A percentile compares a stretch with the other conserved stretches of the same genome.
Evolutionary conservation across 2,329 filamentous ascomycete genomes (phyloP).

Genomic region (Teratosphaeria zuluensis): DNA sequence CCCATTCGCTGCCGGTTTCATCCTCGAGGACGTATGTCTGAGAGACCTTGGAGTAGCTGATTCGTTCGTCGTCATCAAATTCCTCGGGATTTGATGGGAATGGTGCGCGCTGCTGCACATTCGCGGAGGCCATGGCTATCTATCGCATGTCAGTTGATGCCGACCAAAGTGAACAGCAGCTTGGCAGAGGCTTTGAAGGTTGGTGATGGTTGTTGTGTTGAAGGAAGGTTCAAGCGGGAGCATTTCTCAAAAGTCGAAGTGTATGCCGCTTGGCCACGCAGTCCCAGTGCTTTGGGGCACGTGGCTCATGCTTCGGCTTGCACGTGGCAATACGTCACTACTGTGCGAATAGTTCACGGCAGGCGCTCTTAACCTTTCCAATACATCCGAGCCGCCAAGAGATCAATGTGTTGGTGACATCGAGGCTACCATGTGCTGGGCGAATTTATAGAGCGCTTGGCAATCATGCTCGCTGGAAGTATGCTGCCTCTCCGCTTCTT

Average conservation of each 20-base stretch:
- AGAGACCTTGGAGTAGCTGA: conserved; percentile 78
- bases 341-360: background rate
- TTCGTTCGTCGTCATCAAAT: conserved; percentile 69
- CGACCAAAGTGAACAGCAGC: background rate
- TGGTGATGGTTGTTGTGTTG: background rate
- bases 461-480: background rate
- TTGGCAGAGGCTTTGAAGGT: background rate
- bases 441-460: background rate
- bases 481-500: background rate
- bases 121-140: background rate
- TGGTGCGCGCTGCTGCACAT: conserved; percentile 12
- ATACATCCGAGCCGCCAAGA: background rate
- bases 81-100: conserved; percentile 51
- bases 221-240: background rate
- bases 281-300: background rate
- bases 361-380: background rate
- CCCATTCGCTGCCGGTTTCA: conserved; percentile 74
- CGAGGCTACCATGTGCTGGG: background rate
- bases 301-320: background rate
- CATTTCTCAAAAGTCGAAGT: background rate
- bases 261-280: too few relatives aligned
- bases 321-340: background rate
- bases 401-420: background rate
- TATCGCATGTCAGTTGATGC: background rate
- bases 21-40: conserved; percentile 69